A percentile compares a stretch with the other conserved stretches of the same genome.
Conservation (phyloP, 164 flowering plant genomes). For the Berberis thunbergii region DNA sequence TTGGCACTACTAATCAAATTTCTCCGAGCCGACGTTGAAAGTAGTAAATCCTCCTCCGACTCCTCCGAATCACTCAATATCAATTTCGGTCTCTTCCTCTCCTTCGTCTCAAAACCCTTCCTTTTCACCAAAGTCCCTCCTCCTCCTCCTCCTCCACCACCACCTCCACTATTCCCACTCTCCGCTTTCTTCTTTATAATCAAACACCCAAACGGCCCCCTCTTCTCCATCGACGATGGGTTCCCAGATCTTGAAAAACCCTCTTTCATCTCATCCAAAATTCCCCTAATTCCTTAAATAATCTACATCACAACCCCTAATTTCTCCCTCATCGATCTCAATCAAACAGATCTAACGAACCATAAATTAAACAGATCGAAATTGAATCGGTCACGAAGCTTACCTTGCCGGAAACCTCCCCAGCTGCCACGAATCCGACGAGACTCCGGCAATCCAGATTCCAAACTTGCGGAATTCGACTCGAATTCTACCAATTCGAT, state of each 20-base stretch:
- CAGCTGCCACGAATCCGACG: no score
- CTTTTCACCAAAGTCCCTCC: background rate
- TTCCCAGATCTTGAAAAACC: conserved; percentile 4
- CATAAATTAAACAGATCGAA: no score
- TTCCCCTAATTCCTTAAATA: no score
- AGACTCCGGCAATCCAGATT: no score
- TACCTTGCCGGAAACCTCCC: no score
- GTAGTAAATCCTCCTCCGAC: conserved; percentile 37
- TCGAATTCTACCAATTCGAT: background rate
- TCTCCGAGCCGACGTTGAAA: conserved; percentile 2
- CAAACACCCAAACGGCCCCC: conserved; percentile 9
- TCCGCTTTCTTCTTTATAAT: conserved; percentile 6
- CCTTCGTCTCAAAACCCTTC: conserved; percentile 7
- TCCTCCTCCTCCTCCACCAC: background rate
- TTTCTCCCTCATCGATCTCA: no score
- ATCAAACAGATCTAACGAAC: background rate
- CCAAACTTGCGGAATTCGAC: no score
- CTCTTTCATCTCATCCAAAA: conserved; percentile 9
- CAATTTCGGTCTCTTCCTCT: conserved; percentile 35
- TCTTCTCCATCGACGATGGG: conserved; percentile 2
- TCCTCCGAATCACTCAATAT: conserved; percentile 32
- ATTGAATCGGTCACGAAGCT: no score
- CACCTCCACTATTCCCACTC: background rate
- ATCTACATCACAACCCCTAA: no score
- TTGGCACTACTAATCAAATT: background rate